Evolutionary conservation across 2,329 filamentous ascomycete species (phyloP), one percentile per base, ranked within the genome.

Genomic region (Aspergillus texensis): DNA sequence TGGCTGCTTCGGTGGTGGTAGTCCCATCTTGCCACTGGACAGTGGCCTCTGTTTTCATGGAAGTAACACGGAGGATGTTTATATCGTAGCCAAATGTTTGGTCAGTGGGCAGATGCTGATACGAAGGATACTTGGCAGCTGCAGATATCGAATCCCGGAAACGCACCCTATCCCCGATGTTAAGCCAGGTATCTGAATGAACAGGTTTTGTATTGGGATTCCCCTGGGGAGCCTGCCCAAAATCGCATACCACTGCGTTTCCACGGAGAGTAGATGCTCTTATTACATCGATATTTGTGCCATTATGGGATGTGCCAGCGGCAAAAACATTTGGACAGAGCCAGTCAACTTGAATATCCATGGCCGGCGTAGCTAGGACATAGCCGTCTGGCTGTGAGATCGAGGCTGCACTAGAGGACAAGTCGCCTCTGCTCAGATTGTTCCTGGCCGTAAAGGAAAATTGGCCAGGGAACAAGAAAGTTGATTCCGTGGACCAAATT

Each of bases 11-110:
- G 32, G 78, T 77, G 0, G 84, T 84, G 34, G 83, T 75, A 10
- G 80, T 80, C 19, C 84, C 78, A 69, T 89, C 84, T 68, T 88
- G 86, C 87, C 87, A 89, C 64, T 83, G 82, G 5, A 89, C 83
- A 1, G 77, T 82, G 14, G 83, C 82, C n/a, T 77, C 74, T 2
- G 84, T 84, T 24, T 76, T 77, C 12, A 82, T 83, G 36, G 78
- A 78, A 57, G 82, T 76, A 58, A 88, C 77, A 14, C 82, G 79
- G 67, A 84, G 87, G 3, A 86, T 80, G 64, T 89, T 88, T 66
- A 88, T 73, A 67, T 89, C 86, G 70, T 84, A 87, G 1, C 85
- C 86, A 46, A 83, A 75, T 10, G 81, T 82, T 26, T 83, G 77
- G 3, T 79, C 79, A 11, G 80, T 74, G 28, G 83, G 76, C 32